phyloP scores from a whole-genome alignment of 345 rosid species.

The Carallia brachiata region DNA sequence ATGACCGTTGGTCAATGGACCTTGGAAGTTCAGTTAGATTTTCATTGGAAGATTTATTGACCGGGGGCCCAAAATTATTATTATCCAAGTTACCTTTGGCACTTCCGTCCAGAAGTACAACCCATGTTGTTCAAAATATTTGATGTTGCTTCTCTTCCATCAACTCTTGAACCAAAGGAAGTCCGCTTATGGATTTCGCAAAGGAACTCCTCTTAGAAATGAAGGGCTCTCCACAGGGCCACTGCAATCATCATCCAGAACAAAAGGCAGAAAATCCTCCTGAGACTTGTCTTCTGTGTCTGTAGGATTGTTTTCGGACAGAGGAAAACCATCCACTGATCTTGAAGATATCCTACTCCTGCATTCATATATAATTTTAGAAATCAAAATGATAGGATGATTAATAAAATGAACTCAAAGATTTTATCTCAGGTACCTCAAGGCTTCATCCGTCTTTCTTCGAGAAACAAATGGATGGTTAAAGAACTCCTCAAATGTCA shows the following conservation, averaged over 20 bases:
- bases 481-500: conserved; percentile 95
- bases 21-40: conserved; percentile 42
- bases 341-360: conserved; percentile 47
- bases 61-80: conserved; percentile 40
- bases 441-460: conserved; percentile 45
- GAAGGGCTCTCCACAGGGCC: conserved; percentile 81
- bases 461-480: conserved; percentile 76
- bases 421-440: conserved; percentile 47
- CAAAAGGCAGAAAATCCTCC: conserved; percentile 83
- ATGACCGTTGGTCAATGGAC: conserved; percentile 46
- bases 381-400: conserved; percentile 9
- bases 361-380: conserved; percentile 28
- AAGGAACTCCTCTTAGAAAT: conserved; percentile 42
- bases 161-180: conserved; percentile 44
- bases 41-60: conserved; percentile 38
- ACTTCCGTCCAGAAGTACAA: conserved; percentile 41
- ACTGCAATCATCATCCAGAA: conserved; percentile 78
- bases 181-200: conserved; percentile 50
- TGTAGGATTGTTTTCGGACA: conserved; percentile 47
- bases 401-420: conserved; percentile 2
- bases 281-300: conserved; percentile 60
- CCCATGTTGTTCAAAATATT: conserved; percentile 38
- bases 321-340: conserved; percentile 45
- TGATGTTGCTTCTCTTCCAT: conserved; percentile 43
- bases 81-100: conserved; percentile 36